Evolutionary conservation across 1,139 yeast species (phyloP).

Genomic region (Magnusiomyces sp.): DNA sequence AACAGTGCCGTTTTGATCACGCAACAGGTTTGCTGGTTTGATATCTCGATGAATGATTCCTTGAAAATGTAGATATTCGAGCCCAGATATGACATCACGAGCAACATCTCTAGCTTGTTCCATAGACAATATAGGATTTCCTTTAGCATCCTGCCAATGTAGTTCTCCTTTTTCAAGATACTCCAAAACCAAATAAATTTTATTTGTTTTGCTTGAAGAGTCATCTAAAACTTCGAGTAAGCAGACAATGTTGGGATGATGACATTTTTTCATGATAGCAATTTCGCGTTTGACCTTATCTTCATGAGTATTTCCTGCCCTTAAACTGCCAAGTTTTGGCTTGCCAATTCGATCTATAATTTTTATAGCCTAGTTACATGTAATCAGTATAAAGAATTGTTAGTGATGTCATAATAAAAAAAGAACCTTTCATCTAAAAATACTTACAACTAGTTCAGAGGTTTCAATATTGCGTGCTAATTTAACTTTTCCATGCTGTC

Average conservation of each 20-base stretch:
- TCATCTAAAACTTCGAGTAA: conserved; percentile 89
- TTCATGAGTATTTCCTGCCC: conserved; percentile 46
- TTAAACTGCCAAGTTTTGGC: conserved; percentile 44
- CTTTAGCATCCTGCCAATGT: conserved; percentile 55
- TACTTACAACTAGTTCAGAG: conserved; percentile 48
- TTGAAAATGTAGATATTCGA: conserved; percentile 86
- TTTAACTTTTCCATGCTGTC: conserved; percentile 97
- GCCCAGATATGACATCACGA: conserved; percentile 79
- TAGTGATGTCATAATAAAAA: conserved; percentile 2
- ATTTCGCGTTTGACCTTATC: conserved; percentile 80
- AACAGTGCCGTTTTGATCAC: conserved; percentile 63
- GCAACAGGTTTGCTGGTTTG: conserved; percentile 87
- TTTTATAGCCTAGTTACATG: conserved; percentile 56
- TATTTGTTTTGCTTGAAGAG: conserved; percentile 62
- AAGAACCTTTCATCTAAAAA: neutral
- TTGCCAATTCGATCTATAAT: conserved; percentile 73
- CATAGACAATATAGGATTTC: conserved; percentile 53
- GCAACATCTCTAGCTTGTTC: conserved; percentile 61
- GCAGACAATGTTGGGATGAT: conserved; percentile 83
- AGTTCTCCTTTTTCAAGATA: conserved; percentile 91
- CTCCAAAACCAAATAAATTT: conserved; percentile 85
- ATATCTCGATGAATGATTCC: conserved; percentile 96
- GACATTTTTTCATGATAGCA: conserved; percentile 91
- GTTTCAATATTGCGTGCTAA: conserved; percentile 69
- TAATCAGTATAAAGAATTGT: neutral